Conservation (phyloP, 2,329 filamentous ascomycete genomes). For the Colletotrichum salicis region DNA sequence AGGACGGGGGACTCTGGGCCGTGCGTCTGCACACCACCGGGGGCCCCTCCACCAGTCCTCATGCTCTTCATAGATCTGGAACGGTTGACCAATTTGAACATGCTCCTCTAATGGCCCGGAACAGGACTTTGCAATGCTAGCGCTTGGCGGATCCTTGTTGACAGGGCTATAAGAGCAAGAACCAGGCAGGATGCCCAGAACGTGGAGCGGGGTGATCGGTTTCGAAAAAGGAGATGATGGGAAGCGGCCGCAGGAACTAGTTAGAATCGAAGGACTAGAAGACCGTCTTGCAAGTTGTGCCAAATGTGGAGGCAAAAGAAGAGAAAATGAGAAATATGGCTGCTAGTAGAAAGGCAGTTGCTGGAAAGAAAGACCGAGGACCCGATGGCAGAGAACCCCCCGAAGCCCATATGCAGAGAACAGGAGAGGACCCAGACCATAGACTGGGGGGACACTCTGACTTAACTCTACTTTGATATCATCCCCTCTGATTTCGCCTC, state of each 20-base stretch:
- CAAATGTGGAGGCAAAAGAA: neutral
- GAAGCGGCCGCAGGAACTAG: conserved; percentile 22
- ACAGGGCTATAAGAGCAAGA: conserved; percentile 27
- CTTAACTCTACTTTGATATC: conserved; percentile 35
- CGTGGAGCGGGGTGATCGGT: conserved; percentile 22
- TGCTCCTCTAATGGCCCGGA: conserved; percentile 38
- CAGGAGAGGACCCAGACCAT: conserved; percentile 15
- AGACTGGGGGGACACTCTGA: conserved; percentile 15
- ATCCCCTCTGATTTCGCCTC: conserved; percentile 29
- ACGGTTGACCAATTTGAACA: conserved; percentile 48
- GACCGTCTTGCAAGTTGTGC: neutral
- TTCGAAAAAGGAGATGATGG: conserved; percentile 28
- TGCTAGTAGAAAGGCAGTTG: neutral
- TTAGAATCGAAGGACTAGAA: conserved; percentile 4
- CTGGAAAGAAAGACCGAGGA: conserved; percentile 22
- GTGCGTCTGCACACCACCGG: conserved; percentile 37
- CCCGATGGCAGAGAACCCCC: conserved; percentile 17
- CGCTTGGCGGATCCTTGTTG: conserved; percentile 31
- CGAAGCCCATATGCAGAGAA: conserved; percentile 21
- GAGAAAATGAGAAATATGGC: neutral
- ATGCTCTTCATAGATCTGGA: conserved; percentile 44
- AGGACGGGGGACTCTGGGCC: conserved; percentile 38
- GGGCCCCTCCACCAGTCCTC: conserved; percentile 37
- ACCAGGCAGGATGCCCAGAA: conserved; percentile 21
- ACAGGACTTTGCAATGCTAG: conserved; percentile 27